Evolutionary conservation across 2,329 filamentous ascomycete genomes (phyloP), one percentile per base, ranked within the genome.

Genomic region (Cladophialophora exuberans): DNA sequence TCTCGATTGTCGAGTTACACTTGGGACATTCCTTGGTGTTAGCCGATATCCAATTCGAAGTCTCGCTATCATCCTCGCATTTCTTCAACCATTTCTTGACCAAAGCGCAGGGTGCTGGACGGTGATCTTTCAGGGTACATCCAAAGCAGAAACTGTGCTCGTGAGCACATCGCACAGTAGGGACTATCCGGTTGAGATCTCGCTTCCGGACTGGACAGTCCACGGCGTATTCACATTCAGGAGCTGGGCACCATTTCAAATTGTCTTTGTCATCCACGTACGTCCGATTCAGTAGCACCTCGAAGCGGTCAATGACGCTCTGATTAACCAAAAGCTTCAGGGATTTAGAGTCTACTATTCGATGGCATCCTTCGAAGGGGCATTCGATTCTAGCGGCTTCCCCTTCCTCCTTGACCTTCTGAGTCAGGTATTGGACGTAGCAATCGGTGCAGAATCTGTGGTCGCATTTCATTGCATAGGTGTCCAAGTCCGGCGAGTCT

Each of bases 1-100:
- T 99, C 75, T 99, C 94, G 39, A 99, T 99, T 0, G 94, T 99
- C 2, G 93, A 97, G 64, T 90, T 85, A 73, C 94, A 99, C 70
- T 89, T 94, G 0, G 94, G 93, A 62, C 94, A 99, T 71, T 99
- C 94, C 70, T 99, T 99, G 2, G 94, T 99, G 71, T 99, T 96
- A 42, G 94, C 94, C 0, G 93, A 97, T 60, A 99, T 99, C 94
- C 94, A 99, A 72, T 99, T 99, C 3, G 94, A 93, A 0, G 94
- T 99, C 72, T 99, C 94, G 0, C 90, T 96, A 68, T 99, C 94
- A 70, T 99, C 94, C 54, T 94, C 94, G 69, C 94, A 99, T 71
- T 99, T 99, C 79, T 97, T 96, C 10, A 99, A 73, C 94, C 94
- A 99, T 69, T 83, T 87, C 80, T 94, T 97, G 47, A 97, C 93